Percentiles rank a stretch among this genome's conserved stretches.
phyloP scores from a whole-genome alignment of 2,329 filamentous ascomycete genomes.

The Leptographium wingfieldii region DNA sequence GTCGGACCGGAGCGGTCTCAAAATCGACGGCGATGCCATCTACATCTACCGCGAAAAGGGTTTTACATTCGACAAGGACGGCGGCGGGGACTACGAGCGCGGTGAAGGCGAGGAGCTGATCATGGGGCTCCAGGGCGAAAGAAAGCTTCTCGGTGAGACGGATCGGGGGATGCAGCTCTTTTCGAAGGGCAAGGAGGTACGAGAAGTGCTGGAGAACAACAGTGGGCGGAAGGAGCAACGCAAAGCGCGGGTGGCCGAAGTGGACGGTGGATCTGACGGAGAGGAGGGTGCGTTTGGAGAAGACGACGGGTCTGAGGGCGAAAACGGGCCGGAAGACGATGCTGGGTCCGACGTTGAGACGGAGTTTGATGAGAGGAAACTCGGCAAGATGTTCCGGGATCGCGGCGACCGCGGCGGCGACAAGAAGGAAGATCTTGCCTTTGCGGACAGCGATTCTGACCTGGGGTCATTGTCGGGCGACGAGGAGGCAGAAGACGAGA shows the following conservation, averaged over 20 bases:
- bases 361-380: conserved; percentile 45
- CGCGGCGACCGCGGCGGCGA: conserved; percentile 34
- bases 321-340: conserved; percentile 25
- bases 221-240: conserved; percentile 50
- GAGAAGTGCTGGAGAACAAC: conserved; percentile 43
- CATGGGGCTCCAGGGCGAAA: conserved; percentile 72
- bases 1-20: conserved; percentile 91
- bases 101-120: conserved; percentile 96
- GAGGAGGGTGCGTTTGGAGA: conserved; percentile 24
- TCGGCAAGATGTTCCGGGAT: conserved; percentile 49
- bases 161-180: conserved; percentile 80
- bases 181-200: conserved; percentile 58
- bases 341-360: conserved; percentile 30
- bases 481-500: conserved; percentile 36
- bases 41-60: conserved; percentile 66
- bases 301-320: conserved; percentile 32
- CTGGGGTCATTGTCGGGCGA: conserved; percentile 70
- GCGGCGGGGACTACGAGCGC: conserved; percentile 55
- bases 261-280: conserved; percentile 36
- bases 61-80: conserved; percentile 61
- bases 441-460: conserved; percentile 95
- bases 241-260: conserved; percentile 47
- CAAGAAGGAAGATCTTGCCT: conserved; percentile 64
- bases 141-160: conserved; percentile 68
- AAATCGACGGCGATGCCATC: conserved; percentile 94